Conservation (phyloP, 2,329 filamentous ascomycete species). For the Cercospora citrullina region DNA sequence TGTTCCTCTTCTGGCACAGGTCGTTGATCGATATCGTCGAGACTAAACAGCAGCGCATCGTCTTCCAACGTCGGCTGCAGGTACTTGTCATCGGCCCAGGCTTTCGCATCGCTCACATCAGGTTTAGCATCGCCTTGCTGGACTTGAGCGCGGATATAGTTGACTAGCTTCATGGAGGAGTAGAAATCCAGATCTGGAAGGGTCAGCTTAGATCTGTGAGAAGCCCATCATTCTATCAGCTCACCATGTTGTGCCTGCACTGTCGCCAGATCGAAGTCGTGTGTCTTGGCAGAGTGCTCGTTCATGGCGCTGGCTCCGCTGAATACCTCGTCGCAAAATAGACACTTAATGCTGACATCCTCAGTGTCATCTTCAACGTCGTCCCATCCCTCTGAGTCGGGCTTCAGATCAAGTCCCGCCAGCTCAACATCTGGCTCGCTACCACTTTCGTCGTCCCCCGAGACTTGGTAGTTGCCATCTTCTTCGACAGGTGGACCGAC, state of each 20-base stretch:
- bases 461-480: conserved; percentile 25
- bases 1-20: conserved; percentile 21
- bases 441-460: conserved; percentile 25
- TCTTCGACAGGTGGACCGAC: conserved; percentile 29
- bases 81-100: conserved; percentile 76
- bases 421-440: conserved; percentile 25
- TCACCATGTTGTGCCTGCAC: conserved; percentile 41
- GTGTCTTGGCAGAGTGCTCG: conserved; percentile 40
- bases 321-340: conserved; percentile 44
- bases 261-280: conserved; percentile 45
- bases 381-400: conserved; percentile 47
- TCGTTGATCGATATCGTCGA: conserved; percentile 70
- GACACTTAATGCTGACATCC: conserved; percentile 41
- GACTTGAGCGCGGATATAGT: conserved; percentile 50
- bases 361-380: conserved; percentile 47
- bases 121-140: conserved; percentile 46
- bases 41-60: conserved; percentile 81
- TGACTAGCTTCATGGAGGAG: conserved; percentile 49
- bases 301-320: conserved; percentile 39
- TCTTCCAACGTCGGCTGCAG: conserved; percentile 84
- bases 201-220: background rate
- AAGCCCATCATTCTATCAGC: conserved; percentile 17
- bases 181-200: conserved; percentile 47
- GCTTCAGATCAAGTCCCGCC: conserved; percentile 32
- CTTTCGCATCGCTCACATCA: conserved; percentile 58